These are phyloP conservation scores for Periconia sp. DNA, from an alignment of 2,329 filamentous ascomycete genomes.

Conservation along the genomic window DNA sequence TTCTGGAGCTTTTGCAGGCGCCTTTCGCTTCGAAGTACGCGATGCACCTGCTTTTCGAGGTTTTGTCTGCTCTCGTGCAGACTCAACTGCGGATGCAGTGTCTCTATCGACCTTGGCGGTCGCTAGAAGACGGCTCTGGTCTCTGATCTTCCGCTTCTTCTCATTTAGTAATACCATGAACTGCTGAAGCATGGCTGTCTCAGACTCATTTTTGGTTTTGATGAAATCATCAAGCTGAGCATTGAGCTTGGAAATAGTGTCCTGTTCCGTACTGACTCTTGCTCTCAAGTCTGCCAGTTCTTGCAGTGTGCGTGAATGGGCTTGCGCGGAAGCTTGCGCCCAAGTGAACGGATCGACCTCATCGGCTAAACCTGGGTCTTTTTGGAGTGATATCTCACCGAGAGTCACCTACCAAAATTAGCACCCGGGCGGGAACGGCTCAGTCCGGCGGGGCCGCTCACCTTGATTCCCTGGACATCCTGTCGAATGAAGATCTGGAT, in stretches of 20 bases:
- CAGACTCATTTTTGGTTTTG: slow-evolving; percentile 69
- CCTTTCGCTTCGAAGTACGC: slow-evolving; percentile 44
- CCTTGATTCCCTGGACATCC: slow-evolving; percentile 68
- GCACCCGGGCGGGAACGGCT: slow-evolving; percentile 3
- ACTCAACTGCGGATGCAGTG: slow-evolving; percentile 36
- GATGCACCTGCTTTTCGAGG: slow-evolving; percentile 40
- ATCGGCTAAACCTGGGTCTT: slow-evolving; percentile 62
- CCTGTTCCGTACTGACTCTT: slow-evolving; percentile 58
- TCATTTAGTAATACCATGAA: slow-evolving; percentile 75
- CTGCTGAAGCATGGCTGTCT: slow-evolving; percentile 70
- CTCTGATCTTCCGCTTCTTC: slow-evolving; percentile 80
- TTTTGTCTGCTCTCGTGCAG: slow-evolving; percentile 29
- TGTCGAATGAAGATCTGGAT: slow-evolving; percentile 70
- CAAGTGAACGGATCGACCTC: slow-evolving; percentile 72
- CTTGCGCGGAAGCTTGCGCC: slow-evolving; percentile 66
- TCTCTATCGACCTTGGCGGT: slow-evolving; percentile 54
- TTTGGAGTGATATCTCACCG: slow-evolving; percentile 66
- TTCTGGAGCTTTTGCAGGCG: slow-evolving; percentile 27
- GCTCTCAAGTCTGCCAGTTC: slow-evolving; percentile 52
- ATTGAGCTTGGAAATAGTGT: slow-evolving; percentile 64
- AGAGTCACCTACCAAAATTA: slow-evolving; percentile 58
- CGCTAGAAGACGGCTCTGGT: slow-evolving; percentile 70
- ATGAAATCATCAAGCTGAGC: slow-evolving; percentile 70
- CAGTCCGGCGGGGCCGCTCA: slow-evolving; percentile 46
- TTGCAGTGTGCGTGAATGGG: slow-evolving; percentile 53